Conservation (phyloP, 495 filamentous ascomycete species). For the Aspergillus haitiensis region DNA sequence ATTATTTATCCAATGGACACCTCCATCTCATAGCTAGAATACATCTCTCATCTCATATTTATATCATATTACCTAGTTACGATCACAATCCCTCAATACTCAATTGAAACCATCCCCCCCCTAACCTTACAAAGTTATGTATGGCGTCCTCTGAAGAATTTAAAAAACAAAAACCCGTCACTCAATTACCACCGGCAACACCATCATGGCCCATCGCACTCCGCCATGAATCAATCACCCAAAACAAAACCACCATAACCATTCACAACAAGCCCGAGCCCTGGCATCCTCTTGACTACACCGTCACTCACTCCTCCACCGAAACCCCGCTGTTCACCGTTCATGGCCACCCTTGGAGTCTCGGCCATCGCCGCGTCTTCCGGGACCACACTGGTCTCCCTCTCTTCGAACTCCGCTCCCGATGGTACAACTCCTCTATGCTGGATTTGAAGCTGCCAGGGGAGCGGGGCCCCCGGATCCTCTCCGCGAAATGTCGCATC, state of each 20-base stretch:
- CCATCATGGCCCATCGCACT: conserved; percentile 20
- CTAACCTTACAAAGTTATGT: background rate
- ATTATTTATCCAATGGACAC: too few relatives aligned
- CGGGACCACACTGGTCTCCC: conserved; percentile 20
- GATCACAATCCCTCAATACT: too few relatives aligned
- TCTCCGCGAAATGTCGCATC: conserved; percentile 20
- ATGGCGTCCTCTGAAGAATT: background rate
- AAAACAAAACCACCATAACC: conserved; percentile 7
- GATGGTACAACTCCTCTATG: conserved; percentile 21
- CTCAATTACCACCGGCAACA: conserved; percentile 7
- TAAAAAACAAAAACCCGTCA: background rate
- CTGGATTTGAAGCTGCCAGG: conserved; percentile 22
- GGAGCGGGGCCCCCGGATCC: conserved; percentile 1
- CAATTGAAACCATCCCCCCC: too few relatives aligned
- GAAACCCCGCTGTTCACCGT: conserved; percentile 17
- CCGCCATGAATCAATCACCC: conserved; percentile 18
- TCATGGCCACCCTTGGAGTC: conserved; percentile 20
- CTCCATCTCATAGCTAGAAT: too few relatives aligned
- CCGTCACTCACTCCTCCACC: conserved; percentile 5
- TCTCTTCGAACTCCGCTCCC: conserved; percentile 22
- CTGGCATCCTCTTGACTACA: conserved; percentile 26
- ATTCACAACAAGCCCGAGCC: conserved; percentile 21
- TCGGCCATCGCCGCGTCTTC: conserved; percentile 21
- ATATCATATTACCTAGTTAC: too few relatives aligned
- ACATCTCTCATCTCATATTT: too few relatives aligned